Evolutionary conservation across 1,139 yeast genomes (phyloP), one percentile per base, ranked within the genome.

Genomic region (Pichia sorboxylosa): DNA sequence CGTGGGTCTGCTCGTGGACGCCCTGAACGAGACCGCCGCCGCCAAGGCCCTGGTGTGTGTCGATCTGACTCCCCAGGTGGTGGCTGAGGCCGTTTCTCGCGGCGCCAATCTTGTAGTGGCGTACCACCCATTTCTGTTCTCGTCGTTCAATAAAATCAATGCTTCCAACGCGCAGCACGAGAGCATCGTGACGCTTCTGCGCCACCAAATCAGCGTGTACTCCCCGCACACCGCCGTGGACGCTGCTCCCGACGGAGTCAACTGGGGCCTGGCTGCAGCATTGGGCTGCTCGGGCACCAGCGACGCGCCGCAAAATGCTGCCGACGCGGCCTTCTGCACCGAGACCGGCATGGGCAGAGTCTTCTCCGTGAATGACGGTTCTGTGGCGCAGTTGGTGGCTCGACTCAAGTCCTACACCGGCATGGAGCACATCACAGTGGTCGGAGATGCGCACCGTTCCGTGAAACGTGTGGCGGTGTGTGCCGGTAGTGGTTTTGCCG

Each of bases 161-260:
- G 48, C 55, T 5, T 32, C 43, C 1, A 27, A 35, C 14, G 77
- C 94, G 0, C 97, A 90, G 52, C 97, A 90, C 50, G 59, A 59
- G 21, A 80, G 94, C 5, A 62, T 90, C 33, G 54, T 90, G 26
- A 69, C 69, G 37, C 64, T 92, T 45, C 78, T 85, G 34, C 74
- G 76, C 41, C 67, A 76, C 37, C 82, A 82, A 13, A 70, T 90
- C 40, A 73, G 87, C 36, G 98, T 92, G 1, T 90, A 90, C 53
- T 81, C 80, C 33, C 98, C 98, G 13, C 99, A 92, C 51, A 87
- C 98, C 1, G 90, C 97, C 0, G 81, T 90, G 2, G 98, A 92
- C 57, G 92, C 96, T 22, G 94, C 93, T 9, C 57, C 58, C 13
- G 84, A 82, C 9, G 98, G 98, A 17, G 96, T 92, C 37, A 90